Evolutionary conservation across 2,329 filamentous ascomycete genomes (phyloP).

Genomic region (Paecilomyces formosus): DNA sequence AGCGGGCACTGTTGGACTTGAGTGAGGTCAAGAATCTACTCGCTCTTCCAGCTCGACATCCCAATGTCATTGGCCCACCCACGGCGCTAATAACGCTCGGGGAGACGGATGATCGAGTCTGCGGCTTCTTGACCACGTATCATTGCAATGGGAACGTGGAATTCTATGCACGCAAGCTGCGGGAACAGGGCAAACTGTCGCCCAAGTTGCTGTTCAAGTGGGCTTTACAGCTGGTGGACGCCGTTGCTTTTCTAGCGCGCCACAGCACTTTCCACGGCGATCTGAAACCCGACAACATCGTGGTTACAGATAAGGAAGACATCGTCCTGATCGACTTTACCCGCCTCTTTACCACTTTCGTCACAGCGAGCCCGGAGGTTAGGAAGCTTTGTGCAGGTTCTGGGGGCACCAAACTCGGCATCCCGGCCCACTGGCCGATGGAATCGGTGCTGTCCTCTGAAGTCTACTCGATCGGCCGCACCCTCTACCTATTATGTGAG

Average conservation of each 20-base stretch:
- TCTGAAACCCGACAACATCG: neutral
- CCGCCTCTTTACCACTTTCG: neutral
- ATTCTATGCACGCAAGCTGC: neutral
- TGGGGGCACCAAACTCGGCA: neutral
- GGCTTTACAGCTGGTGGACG: neutral
- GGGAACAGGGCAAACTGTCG: neutral
- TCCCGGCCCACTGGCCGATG: neutral
- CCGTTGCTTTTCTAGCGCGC: neutral
- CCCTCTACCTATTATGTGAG: neutral
- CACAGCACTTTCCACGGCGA: neutral
- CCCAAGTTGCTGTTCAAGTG: neutral
- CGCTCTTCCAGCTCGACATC: neutral
- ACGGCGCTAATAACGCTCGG: neutral
- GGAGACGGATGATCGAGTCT: neutral
- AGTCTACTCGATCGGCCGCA: neutral
- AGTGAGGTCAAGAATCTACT: neutral
- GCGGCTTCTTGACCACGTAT: constrained; percentile 1
- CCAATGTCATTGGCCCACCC: neutral
- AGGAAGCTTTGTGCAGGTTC: neutral
- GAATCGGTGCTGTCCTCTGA: neutral
- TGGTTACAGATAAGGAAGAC: neutral
- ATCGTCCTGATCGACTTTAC: neutral
- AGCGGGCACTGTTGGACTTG: neutral
- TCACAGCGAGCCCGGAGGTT: neutral
- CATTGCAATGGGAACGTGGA: neutral